These are phyloP conservation scores for Elsinoe batatas DNA, from an alignment of 2,329 filamentous ascomycete genomes.

Conservation along the genomic window DNA sequence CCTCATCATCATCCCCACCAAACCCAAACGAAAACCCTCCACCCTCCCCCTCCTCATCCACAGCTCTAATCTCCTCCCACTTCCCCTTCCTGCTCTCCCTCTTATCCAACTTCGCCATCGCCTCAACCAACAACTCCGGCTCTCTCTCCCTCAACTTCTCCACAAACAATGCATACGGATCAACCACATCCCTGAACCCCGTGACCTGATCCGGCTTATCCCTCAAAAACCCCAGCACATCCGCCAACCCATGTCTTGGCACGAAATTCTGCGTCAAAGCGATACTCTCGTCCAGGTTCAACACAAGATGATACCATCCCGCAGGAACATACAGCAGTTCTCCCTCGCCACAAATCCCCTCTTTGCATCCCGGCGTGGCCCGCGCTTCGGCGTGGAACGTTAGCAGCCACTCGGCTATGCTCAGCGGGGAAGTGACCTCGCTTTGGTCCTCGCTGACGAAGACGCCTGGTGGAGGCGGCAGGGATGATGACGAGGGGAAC, in stretches of 20 bases:
- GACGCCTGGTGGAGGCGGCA: conserved; percentile 70
- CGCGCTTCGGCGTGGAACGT: conserved; percentile 81
- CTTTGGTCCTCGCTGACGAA: conserved; percentile 82
- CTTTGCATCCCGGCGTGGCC: conserved; percentile 62
- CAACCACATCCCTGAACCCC: conserved; percentile 64
- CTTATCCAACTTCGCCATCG: conserved; percentile 54
- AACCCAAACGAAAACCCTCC: conserved; percentile 53
- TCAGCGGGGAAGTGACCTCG: conserved; percentile 86
- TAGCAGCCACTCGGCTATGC: conserved; percentile 93
- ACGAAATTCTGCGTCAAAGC: conserved; percentile 96
- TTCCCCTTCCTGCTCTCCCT: conserved; percentile 60
- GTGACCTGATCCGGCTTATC: conserved; percentile 80
- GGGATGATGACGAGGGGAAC: conserved; percentile 63
- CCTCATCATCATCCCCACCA: conserved; percentile 43
- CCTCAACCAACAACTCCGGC: conserved; percentile 58
- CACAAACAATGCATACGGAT: conserved; percentile 68
- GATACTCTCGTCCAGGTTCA: conserved; percentile 76
- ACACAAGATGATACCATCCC: conserved; percentile 94
- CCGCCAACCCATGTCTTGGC: conserved; percentile 59
- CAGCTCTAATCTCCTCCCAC: conserved; percentile 71
- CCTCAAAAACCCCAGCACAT: conserved; percentile 69
- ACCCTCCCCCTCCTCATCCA: conserved; percentile 33
- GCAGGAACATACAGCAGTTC: conserved; percentile 88
- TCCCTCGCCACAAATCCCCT: conserved; percentile 73
- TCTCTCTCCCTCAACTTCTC: conserved; percentile 53